Evolutionary conservation across 2,329 filamentous ascomycete genomes (phyloP), one percentile per base, ranked within the genome.

Genomic region (Fusarium papillatum): DNA sequence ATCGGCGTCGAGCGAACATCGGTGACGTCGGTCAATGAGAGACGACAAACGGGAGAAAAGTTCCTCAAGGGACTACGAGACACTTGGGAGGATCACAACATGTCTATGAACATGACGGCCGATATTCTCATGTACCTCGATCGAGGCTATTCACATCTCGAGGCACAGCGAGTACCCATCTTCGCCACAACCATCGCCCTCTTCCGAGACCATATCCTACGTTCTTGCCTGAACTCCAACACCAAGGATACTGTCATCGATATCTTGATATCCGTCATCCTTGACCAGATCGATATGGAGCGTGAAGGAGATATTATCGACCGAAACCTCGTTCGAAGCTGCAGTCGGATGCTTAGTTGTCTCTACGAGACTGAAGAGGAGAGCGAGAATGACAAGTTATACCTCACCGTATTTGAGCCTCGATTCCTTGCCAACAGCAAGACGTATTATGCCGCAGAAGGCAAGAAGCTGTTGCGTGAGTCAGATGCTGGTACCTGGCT

Each of bases 61-160:
- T 97, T 98, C 76, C 85, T 99, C 70, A 91, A 91, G 67, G 93
- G 92, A 0, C 84, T 98, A 17, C 93, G 93, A 78, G 89, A 92
- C 69, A 92, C 93, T 4, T 99, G 96, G 95, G 92, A 95, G 72
- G 94, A 97, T 74, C 96, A 99, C 81, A 95, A 96, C 81, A 91
- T 94, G 68, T 96, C 94, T 55, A 98, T 98, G 95, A 95, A 95
- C 81, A 98, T 98, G 96, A 93, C 95, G 63, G 95, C 96, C 6
- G 97, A 98, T 83, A 95, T 98, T 38, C 88, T 98, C 64, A 98
- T 98, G 95, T 98, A 98, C 81, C 95, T 99, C 88, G 96, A 99
- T 82, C 93, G 95, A 62, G 93, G 96, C 34, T 95, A 94, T 80
- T 93, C 92, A 62, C 88, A 92, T 41, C 80, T 82, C 62, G 95